Percentiles rank a stretch among this genome's conserved stretches.
Evolutionary conservation across 108 stramenopile genomes (phyloP).

Genomic region (Conticribra weissflogii): DNA sequence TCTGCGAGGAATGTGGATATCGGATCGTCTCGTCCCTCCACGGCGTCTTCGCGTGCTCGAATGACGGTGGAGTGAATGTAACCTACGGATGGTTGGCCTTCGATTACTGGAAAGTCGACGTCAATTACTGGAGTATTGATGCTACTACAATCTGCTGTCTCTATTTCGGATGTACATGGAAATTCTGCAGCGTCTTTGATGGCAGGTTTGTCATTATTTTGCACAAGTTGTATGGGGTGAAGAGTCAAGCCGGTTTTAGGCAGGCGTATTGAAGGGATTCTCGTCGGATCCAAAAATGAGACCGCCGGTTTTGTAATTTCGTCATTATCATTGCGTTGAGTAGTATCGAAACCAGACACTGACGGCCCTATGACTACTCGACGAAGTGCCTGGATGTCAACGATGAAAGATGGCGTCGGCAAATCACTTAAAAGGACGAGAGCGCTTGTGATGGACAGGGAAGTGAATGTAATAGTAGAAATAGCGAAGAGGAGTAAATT

Average conservation of each 20-base stretch:
- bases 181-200: too few relatives aligned
- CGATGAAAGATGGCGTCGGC: conserved; percentile 59
- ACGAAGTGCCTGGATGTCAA: conserved; percentile 41
- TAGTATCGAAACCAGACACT: conserved; percentile 8
- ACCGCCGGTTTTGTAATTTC: too few relatives aligned
- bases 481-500: too few relatives aligned
- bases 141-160: too few relatives aligned
- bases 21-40: conserved; percentile 39
- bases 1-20: conserved; percentile 54
- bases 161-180: too few relatives aligned
- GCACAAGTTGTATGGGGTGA: conserved; percentile 16
- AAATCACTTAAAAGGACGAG: conserved; percentile 55
- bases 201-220: conserved; percentile 28
- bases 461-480: too few relatives aligned
- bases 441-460: not conserved
- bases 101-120: conserved; percentile 31
- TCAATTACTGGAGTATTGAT: conserved; percentile 24
- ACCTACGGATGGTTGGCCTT: conserved; percentile 38
- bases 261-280: conserved; percentile 28
- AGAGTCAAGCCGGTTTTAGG: conserved; percentile 26
- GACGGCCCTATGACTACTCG: conserved; percentile 40
- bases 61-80: conserved; percentile 47
- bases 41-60: conserved; percentile 41
- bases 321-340: not conserved
- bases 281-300: not conserved